Evolutionary conservation across 2,329 filamentous ascomycete genomes (phyloP).

Genomic region (Paecilomyces dactylethromorphus): DNA sequence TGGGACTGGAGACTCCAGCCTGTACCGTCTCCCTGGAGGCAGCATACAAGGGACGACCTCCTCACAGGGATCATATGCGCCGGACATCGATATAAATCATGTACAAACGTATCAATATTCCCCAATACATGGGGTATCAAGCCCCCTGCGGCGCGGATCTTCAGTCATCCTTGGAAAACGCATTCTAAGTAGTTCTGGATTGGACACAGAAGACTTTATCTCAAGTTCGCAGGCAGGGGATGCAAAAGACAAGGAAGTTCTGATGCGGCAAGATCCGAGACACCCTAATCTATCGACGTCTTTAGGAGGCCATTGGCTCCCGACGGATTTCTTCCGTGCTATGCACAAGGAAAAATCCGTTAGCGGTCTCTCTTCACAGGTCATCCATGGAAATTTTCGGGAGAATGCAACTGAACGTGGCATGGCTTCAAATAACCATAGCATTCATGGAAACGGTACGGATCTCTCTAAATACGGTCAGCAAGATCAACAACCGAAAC

Average conservation of each 20-base stretch:
- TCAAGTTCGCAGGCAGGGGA: slow-evolving; percentile 4
- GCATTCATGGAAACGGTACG: slow-evolving; percentile 18
- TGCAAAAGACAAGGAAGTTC: slow-evolving; percentile 11
- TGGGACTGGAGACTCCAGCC: neutral
- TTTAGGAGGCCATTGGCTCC: slow-evolving; percentile 33
- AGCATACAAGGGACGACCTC: neutral
- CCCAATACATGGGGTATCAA: neutral
- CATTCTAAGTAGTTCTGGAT: slow-evolving; percentile 1
- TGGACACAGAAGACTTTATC: neutral
- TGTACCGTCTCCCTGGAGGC: neutral
- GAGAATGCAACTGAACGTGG: slow-evolving; percentile 13
- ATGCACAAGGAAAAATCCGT: slow-evolving; percentile 8
- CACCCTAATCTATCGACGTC: slow-evolving; percentile 19
- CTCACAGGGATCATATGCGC: neutral
- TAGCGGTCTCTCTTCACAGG: slow-evolving; percentile 9
- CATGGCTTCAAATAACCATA: slow-evolving; percentile 19
- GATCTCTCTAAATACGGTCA: slow-evolving; percentile 20
- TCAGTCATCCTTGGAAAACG: slow-evolving; percentile 4
- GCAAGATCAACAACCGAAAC: slow-evolving; percentile 9
- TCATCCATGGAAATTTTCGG: slow-evolving; percentile 10
- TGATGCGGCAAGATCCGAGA: slow-evolving; percentile 17
- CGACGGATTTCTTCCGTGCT: slow-evolving; percentile 21
- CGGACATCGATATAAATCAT: neutral
- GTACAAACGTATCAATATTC: neutral
- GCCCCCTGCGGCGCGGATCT: slow-evolving; percentile 4